Evolutionary conservation across 2,329 filamentous ascomycete species (phyloP), one percentile per base, ranked within the genome.

Genomic region (Blastomyces emzantsi): DNA sequence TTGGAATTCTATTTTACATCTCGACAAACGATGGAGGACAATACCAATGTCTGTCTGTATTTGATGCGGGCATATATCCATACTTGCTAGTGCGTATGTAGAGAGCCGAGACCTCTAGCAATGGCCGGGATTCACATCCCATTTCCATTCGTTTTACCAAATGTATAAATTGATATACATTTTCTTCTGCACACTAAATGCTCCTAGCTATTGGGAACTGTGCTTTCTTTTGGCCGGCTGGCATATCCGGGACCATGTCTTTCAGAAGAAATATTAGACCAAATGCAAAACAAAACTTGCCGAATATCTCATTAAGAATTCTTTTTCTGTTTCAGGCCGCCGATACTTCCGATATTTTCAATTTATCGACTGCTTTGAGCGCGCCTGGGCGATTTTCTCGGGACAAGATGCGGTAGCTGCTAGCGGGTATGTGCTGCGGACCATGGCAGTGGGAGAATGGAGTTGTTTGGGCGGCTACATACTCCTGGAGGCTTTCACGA

Each of bases 281-380:
- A 45, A 17, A 17, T 6, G 43, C 36, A 39, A 39, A 19, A 45
- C 3, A n/a, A 45, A 17, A 22, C 5, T 36, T 28, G 28, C 39
- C 17, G 36, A 22, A n/a, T 25, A 59, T 59, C 11, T 41, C 22
- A 58, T 36, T 25, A 58, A 41, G 5, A 58, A 45, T 22, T 17
- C 11, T 36, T 22, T n/a, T 30, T 17, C 67, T 51, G 39, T 63
- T 8, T 54, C 33, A 81, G 80, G 76, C 39, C 81, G 89, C 47
- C 83, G 87, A 28, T 86, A 84, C 74, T 81, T 90, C 71, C 85
- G 89, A 15, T 77, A 89, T 64, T 88, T 90, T 72, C 85, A 86
- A 69, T 90, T 87, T 71, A 74, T 89, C 61, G 84, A 85, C 56
- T 81, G 79, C 59, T 87, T 89, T 68, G 71, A 77, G 30, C 72